Evolutionary conservation across 495 filamentous ascomycete species (phyloP).

Genomic region (Neurospora sp.): DNA sequence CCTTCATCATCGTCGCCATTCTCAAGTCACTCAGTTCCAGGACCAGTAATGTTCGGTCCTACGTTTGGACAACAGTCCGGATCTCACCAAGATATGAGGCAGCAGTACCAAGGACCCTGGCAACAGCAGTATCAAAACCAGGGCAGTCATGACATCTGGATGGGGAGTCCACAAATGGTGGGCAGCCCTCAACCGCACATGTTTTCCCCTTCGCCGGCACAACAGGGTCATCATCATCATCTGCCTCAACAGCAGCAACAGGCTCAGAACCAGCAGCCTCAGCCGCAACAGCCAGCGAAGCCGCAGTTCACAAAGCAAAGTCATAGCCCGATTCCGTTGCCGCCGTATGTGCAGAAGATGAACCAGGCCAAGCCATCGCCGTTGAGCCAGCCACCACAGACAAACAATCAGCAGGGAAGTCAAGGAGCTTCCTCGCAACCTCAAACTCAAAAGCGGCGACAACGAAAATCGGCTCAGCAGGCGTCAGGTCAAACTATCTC

Average conservation of each 20-base stretch:
- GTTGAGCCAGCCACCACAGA: slow-evolving; percentile 5
- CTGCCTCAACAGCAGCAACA: not conserved
- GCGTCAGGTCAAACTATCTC: not conserved
- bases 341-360: slow-evolving; percentile 19
- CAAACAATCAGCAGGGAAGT: not conserved
- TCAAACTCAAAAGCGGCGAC: not conserved
- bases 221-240: not conserved
- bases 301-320: slow-evolving; percentile 18
- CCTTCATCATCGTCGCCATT: not conserved
- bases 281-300: not conserved
- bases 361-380: slow-evolving; percentile 5
- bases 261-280: not conserved
- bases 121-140: slow-evolving; percentile 13
- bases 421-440: not conserved
- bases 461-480: not conserved
- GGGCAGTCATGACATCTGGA: slow-evolving; percentile 11
- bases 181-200: not conserved
- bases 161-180: not conserved
- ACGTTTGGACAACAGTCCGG: slow-evolving; percentile 6
- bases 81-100: slow-evolving; percentile 36
- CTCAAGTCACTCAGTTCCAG: slow-evolving; percentile 3
- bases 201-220: not conserved
- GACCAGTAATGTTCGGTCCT: slow-evolving; percentile 4
- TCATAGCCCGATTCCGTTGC: slow-evolving; percentile 24
- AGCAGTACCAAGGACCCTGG: slow-evolving; percentile 29